Evolutionary conservation across 768 basidiomycete species (phyloP).

Genomic region (Gelatoporia subvermispora): DNA sequence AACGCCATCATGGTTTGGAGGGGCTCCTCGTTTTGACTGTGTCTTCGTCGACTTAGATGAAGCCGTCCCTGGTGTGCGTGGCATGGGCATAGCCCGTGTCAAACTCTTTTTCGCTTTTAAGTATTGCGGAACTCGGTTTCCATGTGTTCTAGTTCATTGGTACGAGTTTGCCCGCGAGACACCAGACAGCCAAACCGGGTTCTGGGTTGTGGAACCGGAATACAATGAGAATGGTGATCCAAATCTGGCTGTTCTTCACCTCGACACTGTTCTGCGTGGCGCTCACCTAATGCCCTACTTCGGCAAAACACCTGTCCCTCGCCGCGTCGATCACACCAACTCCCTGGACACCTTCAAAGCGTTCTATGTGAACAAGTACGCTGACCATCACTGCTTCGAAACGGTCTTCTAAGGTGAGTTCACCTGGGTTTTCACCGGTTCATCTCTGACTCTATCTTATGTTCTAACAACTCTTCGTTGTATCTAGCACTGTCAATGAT

Average conservation of each 20-base stretch:
- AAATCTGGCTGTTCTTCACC: too few species aligned
- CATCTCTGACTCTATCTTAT: too few species aligned
- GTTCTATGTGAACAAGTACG: slow-evolving; percentile 10
- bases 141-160: slow-evolving; percentile 17
- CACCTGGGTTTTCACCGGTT: too few species aligned
- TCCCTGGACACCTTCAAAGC: slow-evolving; percentile 1
- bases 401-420: slow-evolving; percentile 4
- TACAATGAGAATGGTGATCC: too few species aligned
- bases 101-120: slow-evolving; percentile 24
- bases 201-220: slow-evolving; percentile 22
- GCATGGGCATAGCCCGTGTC: slow-evolving; percentile 14
- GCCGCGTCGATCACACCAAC: background rate
- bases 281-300: slow-evolving; percentile 23
- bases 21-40: slow-evolving; percentile 13
- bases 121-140: background rate
- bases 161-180: slow-evolving; percentile 7
- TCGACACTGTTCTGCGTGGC: slow-evolving; percentile 18
- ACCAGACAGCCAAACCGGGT: slow-evolving; percentile 19
- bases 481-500: too few species aligned
- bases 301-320: slow-evolving; percentile 1
- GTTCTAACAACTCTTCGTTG: too few species aligned
- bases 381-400: slow-evolving; percentile 9
- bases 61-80: slow-evolving; percentile 10
- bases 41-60: slow-evolving; percentile 16
- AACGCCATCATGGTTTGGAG: slow-evolving; percentile 17